Evolutionary conservation across 345 rosid species (phyloP).

Genomic region (Corymbia maculata): DNA sequence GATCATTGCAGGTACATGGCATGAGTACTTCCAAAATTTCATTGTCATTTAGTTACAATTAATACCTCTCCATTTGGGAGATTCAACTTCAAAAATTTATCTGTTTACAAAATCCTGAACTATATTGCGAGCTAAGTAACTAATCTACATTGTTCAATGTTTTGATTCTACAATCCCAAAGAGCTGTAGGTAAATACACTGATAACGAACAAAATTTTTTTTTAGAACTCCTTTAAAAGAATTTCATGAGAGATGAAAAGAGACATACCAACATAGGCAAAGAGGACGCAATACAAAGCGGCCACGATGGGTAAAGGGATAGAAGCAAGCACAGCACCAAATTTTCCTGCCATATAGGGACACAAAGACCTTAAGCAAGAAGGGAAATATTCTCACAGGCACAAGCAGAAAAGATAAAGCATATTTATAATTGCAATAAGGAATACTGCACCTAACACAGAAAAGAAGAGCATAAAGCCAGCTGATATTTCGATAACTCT

Average conservation of each 20-base stretch:
- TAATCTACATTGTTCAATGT: background rate
- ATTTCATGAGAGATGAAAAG: background rate
- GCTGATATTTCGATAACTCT: constrained; percentile 77
- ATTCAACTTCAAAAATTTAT: background rate
- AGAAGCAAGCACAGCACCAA: constrained; percentile 88
- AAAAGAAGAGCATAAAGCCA: constrained; percentile 82
- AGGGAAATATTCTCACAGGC: background rate
- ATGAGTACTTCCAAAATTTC: background rate
- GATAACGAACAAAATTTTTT: background rate
- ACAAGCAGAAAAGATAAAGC: background rate
- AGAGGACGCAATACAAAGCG: constrained; percentile 76
- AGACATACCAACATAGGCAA: constrained; percentile 73
- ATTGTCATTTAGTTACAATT: background rate
- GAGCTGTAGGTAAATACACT: background rate
- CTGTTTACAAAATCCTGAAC: background rate
- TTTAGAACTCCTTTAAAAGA: background rate
- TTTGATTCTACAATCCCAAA: background rate
- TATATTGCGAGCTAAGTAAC: background rate
- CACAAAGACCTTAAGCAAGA: background rate
- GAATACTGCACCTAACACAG: constrained; percentile 45
- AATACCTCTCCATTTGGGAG: background rate
- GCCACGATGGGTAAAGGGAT: constrained; percentile 80
- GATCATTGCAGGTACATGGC: background rate
- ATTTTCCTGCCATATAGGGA: constrained; percentile 50
- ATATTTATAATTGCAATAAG: background rate